Evolutionary conservation across 805 yeast genomes (phyloP).

Genomic region (Zygosaccharomyces lentus): DNA sequence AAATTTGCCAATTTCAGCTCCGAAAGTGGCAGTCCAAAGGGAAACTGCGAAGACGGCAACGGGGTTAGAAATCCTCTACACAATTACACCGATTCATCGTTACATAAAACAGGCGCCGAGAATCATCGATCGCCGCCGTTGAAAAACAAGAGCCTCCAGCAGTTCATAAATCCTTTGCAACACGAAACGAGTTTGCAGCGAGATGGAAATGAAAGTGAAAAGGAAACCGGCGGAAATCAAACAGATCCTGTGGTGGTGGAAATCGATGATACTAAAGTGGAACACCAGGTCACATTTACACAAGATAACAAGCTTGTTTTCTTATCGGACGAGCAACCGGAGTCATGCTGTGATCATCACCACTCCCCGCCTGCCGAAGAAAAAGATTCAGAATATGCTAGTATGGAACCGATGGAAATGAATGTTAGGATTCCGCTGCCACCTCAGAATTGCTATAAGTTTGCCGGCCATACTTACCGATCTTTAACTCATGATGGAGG

Average conservation of each 20-base stretch:
- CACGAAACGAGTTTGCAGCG: background rate
- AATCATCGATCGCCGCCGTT: background rate
- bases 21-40: background rate
- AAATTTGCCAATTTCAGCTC: conserved; percentile 7
- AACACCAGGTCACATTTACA: conserved; percentile 19
- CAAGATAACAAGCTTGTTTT: conserved; percentile 22
- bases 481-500: conserved; percentile 2
- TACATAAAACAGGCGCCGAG: background rate
- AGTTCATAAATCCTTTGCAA: conserved; percentile 6
- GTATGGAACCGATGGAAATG: conserved; percentile 17
- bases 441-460: background rate
- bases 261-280: conserved; percentile 21
- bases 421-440: conserved; percentile 17
- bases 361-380: conserved; percentile 4
- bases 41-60: background rate
- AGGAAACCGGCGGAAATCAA: background rate
- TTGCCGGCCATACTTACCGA: conserved; percentile 6
- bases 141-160: conserved; percentile 2
- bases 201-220: background rate
- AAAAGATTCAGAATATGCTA: conserved; percentile 9
- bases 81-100: background rate
- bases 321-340: conserved; percentile 12
- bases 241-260: conserved; percentile 19
- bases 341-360: background rate
- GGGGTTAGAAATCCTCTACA: background rate